These are phyloP conservation scores for Pseudonitzschia pungens DNA, from an alignment of 108 stramenopile species.

Conservation along the genomic window DNA sequence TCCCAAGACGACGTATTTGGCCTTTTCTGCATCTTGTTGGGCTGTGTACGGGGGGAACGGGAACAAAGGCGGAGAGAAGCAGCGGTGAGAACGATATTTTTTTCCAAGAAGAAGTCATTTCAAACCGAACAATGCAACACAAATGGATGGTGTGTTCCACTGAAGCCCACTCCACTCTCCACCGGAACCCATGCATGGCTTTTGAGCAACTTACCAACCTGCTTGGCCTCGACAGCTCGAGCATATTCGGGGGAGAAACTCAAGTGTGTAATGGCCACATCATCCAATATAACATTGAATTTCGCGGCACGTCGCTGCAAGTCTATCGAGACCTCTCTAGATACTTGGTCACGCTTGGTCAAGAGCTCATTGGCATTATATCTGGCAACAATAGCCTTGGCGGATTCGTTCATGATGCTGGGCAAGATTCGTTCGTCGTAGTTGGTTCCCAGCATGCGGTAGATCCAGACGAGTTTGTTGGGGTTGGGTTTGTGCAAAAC, in stretches of 20 bases:
- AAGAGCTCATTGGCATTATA: constrained; percentile 99
- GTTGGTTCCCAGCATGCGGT: constrained; percentile 90
- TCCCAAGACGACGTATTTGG: constrained; percentile 97
- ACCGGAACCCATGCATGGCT: not conserved
- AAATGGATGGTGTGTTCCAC: not conserved
- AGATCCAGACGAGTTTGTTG: constrained; percentile 90
- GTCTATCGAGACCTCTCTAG: constrained; percentile 77
- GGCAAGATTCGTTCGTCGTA: constrained; percentile 99
- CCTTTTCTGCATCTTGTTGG: constrained; percentile 99
- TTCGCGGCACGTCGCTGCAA: constrained; percentile 77
- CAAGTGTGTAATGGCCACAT: constrained; percentile 99
- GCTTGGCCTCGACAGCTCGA: constrained; percentile 99
- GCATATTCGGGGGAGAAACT: constrained; percentile 98
- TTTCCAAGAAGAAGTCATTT: not conserved
- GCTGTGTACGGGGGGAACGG: constrained; percentile 42
- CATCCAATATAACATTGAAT: constrained; percentile 92
- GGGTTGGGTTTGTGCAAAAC: constrained; percentile 96
- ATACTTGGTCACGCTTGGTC: constrained; percentile 97
- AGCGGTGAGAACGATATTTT: not conserved
- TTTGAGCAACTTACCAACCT: constrained; percentile 89
- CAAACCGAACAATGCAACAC: not conserved
- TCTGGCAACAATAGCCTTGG: constrained; percentile 98
- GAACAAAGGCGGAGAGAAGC: not conserved
- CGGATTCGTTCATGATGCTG: constrained; percentile 99
- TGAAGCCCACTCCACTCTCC: not conserved